Percentiles rank a stretch among this genome's conserved stretches.
These are phyloP conservation scores for Chaetomium olivaceum DNA, from an alignment of 2,329 filamentous ascomycete genomes.

Conservation along the genomic window DNA sequence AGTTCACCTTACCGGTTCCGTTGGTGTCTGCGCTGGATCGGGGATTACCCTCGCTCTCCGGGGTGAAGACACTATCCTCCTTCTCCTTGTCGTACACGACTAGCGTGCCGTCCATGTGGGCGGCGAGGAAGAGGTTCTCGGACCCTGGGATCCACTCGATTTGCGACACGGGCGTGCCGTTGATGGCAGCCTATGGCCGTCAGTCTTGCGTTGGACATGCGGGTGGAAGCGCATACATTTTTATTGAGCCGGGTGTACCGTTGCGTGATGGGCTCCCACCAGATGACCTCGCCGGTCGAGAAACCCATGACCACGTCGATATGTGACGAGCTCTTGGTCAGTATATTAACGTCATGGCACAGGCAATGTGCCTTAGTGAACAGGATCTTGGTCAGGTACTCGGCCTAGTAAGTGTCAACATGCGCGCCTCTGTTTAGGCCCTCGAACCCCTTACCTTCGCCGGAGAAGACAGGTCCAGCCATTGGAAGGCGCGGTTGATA, in stretches of 20 bases:
- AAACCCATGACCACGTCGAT: conserved; percentile 94
- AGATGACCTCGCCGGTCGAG: conserved; percentile 94
- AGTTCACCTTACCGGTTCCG: conserved; percentile 41
- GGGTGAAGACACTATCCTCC: conserved; percentile 77
- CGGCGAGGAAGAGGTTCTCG: conserved; percentile 87
- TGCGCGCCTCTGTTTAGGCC: background rate
- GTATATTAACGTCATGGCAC: conserved; percentile 86
- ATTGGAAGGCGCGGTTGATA: conserved; percentile 92
- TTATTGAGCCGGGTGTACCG: conserved; percentile 96
- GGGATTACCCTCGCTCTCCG: conserved; percentile 65
- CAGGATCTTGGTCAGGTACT: conserved; percentile 91
- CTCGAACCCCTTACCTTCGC: conserved; percentile 54
- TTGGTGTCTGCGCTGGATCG: conserved; percentile 49
- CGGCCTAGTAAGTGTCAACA: conserved; percentile 57
- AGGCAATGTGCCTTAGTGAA: conserved; percentile 96
- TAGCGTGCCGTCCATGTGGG: conserved; percentile 86
- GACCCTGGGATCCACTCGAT: conserved; percentile 94
- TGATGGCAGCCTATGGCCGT: conserved; percentile 72
- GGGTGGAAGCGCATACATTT: conserved; percentile 60
- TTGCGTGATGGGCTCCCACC: conserved; percentile 96
- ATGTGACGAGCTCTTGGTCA: conserved; percentile 77
- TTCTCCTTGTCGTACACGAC: conserved; percentile 98
- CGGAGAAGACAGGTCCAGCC: conserved; percentile 82
- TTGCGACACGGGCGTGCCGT: conserved; percentile 77
- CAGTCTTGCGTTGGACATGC: conserved; percentile 24